Evolutionary conservation across 1,284 basidiomycete species (phyloP), one percentile per base, ranked within the genome.

Genomic region (Trichosporon sp.): DNA sequence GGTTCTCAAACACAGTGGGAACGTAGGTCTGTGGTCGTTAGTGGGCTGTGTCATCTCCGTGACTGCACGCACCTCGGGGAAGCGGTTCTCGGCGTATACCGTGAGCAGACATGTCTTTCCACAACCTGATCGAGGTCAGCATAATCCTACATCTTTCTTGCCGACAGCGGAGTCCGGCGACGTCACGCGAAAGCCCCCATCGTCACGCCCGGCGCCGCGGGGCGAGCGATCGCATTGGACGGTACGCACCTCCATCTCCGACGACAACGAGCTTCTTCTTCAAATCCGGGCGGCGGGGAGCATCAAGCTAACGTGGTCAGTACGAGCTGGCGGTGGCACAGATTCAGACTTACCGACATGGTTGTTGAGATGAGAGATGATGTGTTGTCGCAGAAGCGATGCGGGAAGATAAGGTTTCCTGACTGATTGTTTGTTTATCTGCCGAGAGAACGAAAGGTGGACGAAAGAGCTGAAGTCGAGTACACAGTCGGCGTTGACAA

Each of bases 1-100:
- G 91, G 85, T 95, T 97, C 81, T 99, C 95, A 78, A 99, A 99
- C 8, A 99, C 95, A 21, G 95, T 99, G 25, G 95, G 95, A 68
- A 98, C 90, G 81, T 98, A 98, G 64, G 92, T 88, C 93, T 96
- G 80, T 32, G 56, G 10, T 1, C 16, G 59, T 58, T 54, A 56
- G 49, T 31, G 29, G 58, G 37, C 61, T 27, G 2, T 16, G 3
- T 40, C 23, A 31, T n/a, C 3, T 23, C 9, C 5, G 59, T 49
- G 60, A 59, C 56, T 44, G 65, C 65, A 36, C 37, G 6, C 19
- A 95, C 94, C 87, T 96, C 94, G 58, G 96, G 95, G 80, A 99
- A 99, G 56, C 94, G 88, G 77, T 96, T 95, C 83, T 97, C 92
- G 11, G 95, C 93, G 78, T 98, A 99, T 56, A 78, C 73, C 60